Evolutionary conservation across 352 stramenopile genomes (phyloP), one percentile per base, ranked within the genome.

Genomic region (Peronosclerospora sorghi): DNA sequence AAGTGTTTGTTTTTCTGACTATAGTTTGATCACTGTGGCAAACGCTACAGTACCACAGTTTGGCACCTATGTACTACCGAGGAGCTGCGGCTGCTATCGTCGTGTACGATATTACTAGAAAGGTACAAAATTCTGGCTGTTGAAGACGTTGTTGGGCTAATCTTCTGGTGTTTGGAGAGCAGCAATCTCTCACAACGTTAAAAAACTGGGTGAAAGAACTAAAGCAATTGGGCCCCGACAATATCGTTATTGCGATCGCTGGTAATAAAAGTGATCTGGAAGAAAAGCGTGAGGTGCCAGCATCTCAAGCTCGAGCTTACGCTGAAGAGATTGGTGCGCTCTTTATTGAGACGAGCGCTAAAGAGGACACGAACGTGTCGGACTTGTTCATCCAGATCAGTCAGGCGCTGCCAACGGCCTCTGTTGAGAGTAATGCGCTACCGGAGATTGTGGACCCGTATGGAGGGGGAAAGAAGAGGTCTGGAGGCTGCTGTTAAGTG

Each of bases 61-160:
- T 99, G 29, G 94, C 95, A 20, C 95, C 96, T 14, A 98, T 99
- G 93, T 99, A 98, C 72, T 99, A 99, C 68, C 73, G 95, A 43
- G 93, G 92, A 52, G 96, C 96, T n/a, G 86, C 91, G 5, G 94
- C 91, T 7, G 95, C 95, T 6, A 96, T 99, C 56, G 78, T 99
- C 38, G 95, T 98, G 10, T 99, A 98, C 62, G 96, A 99, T 80
- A 97, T 98, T 59, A 98, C 95, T 18, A 80, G 85, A 62, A 89
- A 95, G 54, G 68, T 90, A 43, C 64, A 64, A 4, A 19, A 23
- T 21, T 19, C 32, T 27, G 10, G 8, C 8, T 18, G 0, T 34
- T 30, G 10, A 14, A 10, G 13, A 32, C 32, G 4, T 35, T 38
- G 15, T 55, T 44, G 7, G 10, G 17, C 12, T 40, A 26, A 18